Evolutionary conservation across 257 asterid genomes (phyloP).

Genomic region (Leptodermis oblonga): DNA sequence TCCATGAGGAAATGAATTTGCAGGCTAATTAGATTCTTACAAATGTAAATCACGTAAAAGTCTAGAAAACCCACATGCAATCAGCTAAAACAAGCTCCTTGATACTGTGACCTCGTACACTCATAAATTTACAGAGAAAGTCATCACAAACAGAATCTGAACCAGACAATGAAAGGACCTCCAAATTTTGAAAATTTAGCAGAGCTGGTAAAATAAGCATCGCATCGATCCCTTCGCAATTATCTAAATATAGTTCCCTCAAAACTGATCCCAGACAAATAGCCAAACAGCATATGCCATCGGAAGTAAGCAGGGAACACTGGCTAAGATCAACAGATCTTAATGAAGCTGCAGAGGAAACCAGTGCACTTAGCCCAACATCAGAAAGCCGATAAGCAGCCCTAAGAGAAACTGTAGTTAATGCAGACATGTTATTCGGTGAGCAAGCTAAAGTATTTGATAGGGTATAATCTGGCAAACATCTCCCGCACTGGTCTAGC

Average conservation of each 20-base stretch:
- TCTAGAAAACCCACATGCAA: slow-evolving; percentile 57
- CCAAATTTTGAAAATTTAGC: slow-evolving; percentile 61
- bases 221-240: slow-evolving; percentile 66
- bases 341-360: slow-evolving; percentile 72
- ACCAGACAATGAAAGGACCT: slow-evolving; percentile 81
- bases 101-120: slow-evolving; percentile 55
- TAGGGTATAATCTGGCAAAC: slow-evolving; percentile 64
- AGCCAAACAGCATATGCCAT: slow-evolving; percentile 57
- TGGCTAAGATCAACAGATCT: slow-evolving; percentile 77
- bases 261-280: slow-evolving; percentile 52
- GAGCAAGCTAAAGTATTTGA: slow-evolving; percentile 50
- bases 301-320: slow-evolving; percentile 77
- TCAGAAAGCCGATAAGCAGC: slow-evolving; percentile 96
- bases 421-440: slow-evolving; percentile 54
- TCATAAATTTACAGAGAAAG: slow-evolving; percentile 44
- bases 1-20: not conserved
- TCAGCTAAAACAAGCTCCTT: slow-evolving; percentile 76
- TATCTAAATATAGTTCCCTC: slow-evolving; percentile 70
- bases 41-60: not conserved
- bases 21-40: not conserved
- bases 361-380: slow-evolving; percentile 57
- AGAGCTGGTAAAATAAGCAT: slow-evolving; percentile 68
- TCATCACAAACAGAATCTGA: slow-evolving; percentile 60
- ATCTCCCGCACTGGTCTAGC: slow-evolving; percentile 73
- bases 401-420: slow-evolving; percentile 64